A percentile compares a stretch with the other conserved stretches of the same genome.
These are phyloP conservation scores for Acacia melanoxylon DNA, from an alignment of 306 rosid genomes.

Conservation along the genomic window DNA sequence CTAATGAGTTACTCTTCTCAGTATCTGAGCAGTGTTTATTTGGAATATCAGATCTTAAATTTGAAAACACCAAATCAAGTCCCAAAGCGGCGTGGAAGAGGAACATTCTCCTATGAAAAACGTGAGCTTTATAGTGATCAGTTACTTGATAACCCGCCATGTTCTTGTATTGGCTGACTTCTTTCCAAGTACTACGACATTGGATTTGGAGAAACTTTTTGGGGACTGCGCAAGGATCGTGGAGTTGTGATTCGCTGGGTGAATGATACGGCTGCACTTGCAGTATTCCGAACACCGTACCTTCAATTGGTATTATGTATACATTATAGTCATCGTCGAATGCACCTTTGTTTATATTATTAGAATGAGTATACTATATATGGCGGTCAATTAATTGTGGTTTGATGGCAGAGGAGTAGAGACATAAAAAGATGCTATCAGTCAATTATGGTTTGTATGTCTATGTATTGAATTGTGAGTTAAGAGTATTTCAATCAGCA, in stretches of 20 bases:
- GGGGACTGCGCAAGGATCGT: conserved; percentile 52
- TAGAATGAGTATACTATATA: neutral
- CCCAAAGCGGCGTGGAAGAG: conserved; percentile 91
- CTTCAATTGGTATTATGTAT: conserved; percentile 63
- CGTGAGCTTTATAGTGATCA: conserved; percentile 72
- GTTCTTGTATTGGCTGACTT: conserved; percentile 79
- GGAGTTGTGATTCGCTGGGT: conserved; percentile 89
- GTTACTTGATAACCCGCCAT: conserved; percentile 51
- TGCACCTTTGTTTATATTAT: conserved; percentile 12
- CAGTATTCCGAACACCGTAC: conserved; percentile 79
- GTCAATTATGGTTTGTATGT: neutral
- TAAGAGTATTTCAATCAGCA: neutral
- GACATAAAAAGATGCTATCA: neutral
- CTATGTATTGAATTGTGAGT: neutral
- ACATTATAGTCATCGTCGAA: neutral
- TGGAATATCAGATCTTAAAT: conserved; percentile 54
- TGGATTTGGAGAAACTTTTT: conserved; percentile 77
- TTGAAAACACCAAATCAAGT: conserved; percentile 51
- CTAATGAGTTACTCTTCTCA: conserved; percentile 62
- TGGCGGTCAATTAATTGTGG: neutral
- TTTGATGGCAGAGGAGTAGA: neutral
- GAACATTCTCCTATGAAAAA: conserved; percentile 80
- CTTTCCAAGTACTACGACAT: conserved; percentile 68
- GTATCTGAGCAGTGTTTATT: conserved; percentile 47
- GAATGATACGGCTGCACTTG: conserved; percentile 87